These are phyloP conservation scores for Septoria linicola DNA, from an alignment of 2,329 filamentous ascomycete genomes.

Conservation along the genomic window DNA sequence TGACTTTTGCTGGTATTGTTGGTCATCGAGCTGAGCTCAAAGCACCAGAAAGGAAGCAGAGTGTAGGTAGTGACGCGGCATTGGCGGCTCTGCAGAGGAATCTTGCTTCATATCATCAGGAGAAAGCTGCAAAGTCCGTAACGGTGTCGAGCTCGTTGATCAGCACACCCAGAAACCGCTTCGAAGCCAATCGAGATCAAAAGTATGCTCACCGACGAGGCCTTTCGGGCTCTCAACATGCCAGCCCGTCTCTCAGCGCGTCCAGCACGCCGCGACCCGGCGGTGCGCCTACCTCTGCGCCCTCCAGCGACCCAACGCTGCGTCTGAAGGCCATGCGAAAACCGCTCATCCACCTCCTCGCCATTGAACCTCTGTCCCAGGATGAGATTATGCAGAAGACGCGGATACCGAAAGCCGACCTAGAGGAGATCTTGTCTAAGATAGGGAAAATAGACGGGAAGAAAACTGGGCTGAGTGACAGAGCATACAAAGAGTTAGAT, in stretches of 20 bases:
- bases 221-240: conserved; percentile 35
- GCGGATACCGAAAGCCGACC: conserved; percentile 50
- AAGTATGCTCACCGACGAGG: conserved; percentile 28
- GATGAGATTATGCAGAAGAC: conserved; percentile 51
- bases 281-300: conserved; percentile 43
- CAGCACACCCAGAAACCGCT: conserved; percentile 38
- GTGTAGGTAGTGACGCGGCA: conserved; percentile 59
- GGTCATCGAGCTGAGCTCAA: conserved; percentile 52
- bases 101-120: conserved; percentile 58
- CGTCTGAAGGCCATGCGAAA: conserved; percentile 45
- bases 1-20: conserved; percentile 58
- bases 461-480: conserved; percentile 58
- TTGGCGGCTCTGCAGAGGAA: conserved; percentile 59
- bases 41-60: conserved; percentile 51
- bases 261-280: conserved; percentile 34
- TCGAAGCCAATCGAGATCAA: conserved; percentile 33
- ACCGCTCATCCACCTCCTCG: conserved; percentile 55
- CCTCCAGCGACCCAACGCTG: conserved; percentile 36
- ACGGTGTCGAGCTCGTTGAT: conserved; percentile 38
- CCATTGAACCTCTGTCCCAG: conserved; percentile 50
- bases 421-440: conserved; percentile 50
- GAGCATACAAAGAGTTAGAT: conserved; percentile 61
- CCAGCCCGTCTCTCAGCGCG: conserved; percentile 43
- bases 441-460: conserved; percentile 53
- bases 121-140: conserved; percentile 57